These are phyloP conservation scores for Bothia castanella DNA, from an alignment of 1,284 basidiomycete genomes.

Conservation along the genomic window DNA sequence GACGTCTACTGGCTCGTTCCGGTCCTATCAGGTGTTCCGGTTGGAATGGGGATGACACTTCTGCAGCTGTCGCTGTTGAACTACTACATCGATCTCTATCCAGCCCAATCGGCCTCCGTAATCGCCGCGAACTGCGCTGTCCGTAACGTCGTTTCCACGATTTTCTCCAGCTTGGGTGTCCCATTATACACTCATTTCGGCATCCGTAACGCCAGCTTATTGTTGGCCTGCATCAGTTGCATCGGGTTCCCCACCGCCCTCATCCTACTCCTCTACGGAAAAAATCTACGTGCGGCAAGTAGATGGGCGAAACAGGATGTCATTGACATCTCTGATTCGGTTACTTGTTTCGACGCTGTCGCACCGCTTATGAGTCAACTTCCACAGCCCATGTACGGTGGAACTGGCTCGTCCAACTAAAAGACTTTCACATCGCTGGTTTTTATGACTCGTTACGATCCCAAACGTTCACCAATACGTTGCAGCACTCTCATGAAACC, in stretches of 20 bases:
- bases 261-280: slow-evolving; percentile 19
- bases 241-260: slow-evolving; percentile 24
- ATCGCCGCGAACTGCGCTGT: slow-evolving; percentile 27
- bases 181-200: slow-evolving; percentile 24
- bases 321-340: not conserved
- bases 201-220: slow-evolving; percentile 24
- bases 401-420: slow-evolving; percentile 8
- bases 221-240: slow-evolving; percentile 26
- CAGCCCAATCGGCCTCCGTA: slow-evolving; percentile 26
- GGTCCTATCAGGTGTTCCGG: slow-evolving; percentile 24
- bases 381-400: slow-evolving; percentile 19
- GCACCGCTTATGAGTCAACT: slow-evolving; percentile 14
- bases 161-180: slow-evolving; percentile 23
- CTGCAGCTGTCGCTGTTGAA: slow-evolving; percentile 28
- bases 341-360: not conserved
- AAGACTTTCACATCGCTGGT: not conserved
- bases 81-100: slow-evolving; percentile 32
- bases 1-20: slow-evolving; percentile 20
- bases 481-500: too few species aligned
- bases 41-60: slow-evolving; percentile 32
- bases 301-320: slow-evolving; percentile 25
- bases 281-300: slow-evolving; percentile 20
- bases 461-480: too few species aligned
- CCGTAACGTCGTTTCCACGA: slow-evolving; percentile 17
- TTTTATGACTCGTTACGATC: slow-evolving; percentile 6